Evolutionary conservation across 805 yeast genomes (phyloP), one percentile per base, ranked within the genome.

Genomic region (Candida pseudofarinosa): DNA sequence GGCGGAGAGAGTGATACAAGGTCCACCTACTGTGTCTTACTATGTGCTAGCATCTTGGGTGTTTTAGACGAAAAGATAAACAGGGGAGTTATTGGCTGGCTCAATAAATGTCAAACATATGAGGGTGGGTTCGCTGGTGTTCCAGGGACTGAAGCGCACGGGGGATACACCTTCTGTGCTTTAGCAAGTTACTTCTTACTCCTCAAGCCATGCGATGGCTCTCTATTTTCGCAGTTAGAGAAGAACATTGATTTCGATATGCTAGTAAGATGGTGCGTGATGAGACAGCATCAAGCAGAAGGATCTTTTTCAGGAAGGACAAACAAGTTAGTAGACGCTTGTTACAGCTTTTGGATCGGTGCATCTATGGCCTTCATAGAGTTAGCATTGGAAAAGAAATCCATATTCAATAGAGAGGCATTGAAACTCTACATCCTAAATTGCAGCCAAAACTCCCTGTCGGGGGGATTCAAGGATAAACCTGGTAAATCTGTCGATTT

Each of bases 341-440:
- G 99, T 62, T 93, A 93, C 60, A 80, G 91, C 56, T 91, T 85
- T 61, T 93, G 99, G 99, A 84, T 89, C 1, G 98, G 98, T 1
- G 95, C 88, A 0, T 59, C 83, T 32, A 69, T 75, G 48, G 80
- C 87, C 0, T 61, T 88, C 30, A 45, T 88, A 3, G 93, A 86
- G 45, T 67, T 76, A 0, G 65, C 83, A 0, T 31, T 51, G 1
- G 47, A 15, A 18, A 45, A 28, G 0, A 31, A 35, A 18, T 41
- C 33, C 49, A 35, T 43, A 28, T 67, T 83, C 46, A 71, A 81
- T 45, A 74, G 89, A 46, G 67, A 73, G 7, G 80, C 77, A 1
- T 63, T 91, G 36, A 76, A 72, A 42, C 73, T 77, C 39, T 93
- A 87, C 58, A 77, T 88, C 3, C 60, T 88, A 20, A 71, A 76